These are phyloP conservation scores for Candolleomyces eurysporus DNA, from an alignment of 768 basidiomycete genomes.

Conservation along the genomic window DNA sequence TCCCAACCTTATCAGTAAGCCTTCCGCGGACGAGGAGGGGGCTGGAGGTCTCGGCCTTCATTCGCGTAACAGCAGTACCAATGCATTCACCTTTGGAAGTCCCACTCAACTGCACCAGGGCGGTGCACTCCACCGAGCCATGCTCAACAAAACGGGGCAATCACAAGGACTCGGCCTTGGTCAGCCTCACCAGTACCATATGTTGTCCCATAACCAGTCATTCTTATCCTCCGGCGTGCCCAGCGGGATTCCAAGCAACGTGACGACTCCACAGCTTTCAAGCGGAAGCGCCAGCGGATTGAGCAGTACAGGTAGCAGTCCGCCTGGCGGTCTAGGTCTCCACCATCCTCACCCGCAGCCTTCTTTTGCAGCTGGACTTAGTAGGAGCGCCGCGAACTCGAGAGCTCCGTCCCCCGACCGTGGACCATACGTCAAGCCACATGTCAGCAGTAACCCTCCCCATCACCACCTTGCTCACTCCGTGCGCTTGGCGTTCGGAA, in stretches of 20 bases:
- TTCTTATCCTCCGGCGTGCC: background rate
- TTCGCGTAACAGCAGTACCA: conserved; percentile 7
- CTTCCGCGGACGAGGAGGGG: conserved; percentile 7
- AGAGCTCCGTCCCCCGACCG: conserved; percentile 58
- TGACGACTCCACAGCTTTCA: conserved; percentile 57
- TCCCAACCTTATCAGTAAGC: conserved; percentile 19
- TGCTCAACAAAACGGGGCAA: conserved; percentile 7
- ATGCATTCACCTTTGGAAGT: conserved; percentile 22
- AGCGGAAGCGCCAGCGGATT: conserved; percentile 42
- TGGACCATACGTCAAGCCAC: conserved; percentile 22
- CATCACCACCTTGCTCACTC: conserved; percentile 79
- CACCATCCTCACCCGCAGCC: background rate
- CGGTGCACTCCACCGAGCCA: conserved; percentile 9
- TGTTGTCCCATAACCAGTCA: conserved; percentile 2
- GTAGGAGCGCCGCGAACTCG: conserved; percentile 47
- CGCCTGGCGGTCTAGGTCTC: conserved; percentile 34
- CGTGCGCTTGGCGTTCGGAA: conserved; percentile 85
- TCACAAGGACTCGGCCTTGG: conserved; percentile 14
- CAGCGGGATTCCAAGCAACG: background rate
- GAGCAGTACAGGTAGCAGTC: conserved; percentile 64
- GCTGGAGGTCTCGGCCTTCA: conserved; percentile 13
- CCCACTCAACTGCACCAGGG: conserved; percentile 23
- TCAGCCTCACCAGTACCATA: background rate
- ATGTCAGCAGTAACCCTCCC: conserved; percentile 19
- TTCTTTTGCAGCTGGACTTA: background rate